Conservation (phyloP, 164 flowering plant species). For the Magnolia changhungtana region DNA sequence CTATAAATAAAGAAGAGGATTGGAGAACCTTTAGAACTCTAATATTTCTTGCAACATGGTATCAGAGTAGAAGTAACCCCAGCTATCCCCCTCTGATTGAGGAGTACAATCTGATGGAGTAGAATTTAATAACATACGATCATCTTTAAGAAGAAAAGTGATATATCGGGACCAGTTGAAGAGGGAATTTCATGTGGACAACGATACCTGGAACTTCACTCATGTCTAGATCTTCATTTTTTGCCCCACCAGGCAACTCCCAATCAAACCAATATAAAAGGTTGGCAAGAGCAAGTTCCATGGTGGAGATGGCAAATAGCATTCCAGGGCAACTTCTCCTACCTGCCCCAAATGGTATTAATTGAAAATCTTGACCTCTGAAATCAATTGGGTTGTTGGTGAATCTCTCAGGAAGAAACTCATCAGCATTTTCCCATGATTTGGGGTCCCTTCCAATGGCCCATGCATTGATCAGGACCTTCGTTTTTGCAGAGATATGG, state of each 20-base stretch:
- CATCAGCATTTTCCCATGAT: neutral
- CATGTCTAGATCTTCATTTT: neutral
- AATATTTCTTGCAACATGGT: no score
- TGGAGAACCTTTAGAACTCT: no score
- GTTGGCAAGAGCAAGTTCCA: constrained; percentile 2
- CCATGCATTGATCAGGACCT: neutral
- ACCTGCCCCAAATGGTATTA: constrained; percentile 3
- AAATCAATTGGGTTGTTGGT: neutral
- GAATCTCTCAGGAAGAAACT: constrained; percentile 4
- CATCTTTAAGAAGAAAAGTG: no score
- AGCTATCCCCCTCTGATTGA: no score
- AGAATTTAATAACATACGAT: no score
- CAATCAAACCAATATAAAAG: constrained; percentile 1
- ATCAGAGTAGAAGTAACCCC: no score
- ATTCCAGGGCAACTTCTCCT: constrained; percentile 4
- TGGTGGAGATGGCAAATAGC: neutral
- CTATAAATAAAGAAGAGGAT: no score
- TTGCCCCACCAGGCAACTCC: neutral
- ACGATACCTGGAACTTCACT: no score
- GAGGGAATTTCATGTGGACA: no score
- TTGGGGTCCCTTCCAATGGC: constrained; percentile 1
- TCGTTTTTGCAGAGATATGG: neutral
- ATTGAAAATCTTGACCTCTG: neutral
- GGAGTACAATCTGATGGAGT: no score
- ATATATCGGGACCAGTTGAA: no score